phyloP scores from a whole-genome alignment of 129 eudicot genomes.

The Glebionis coronaria region DNA sequence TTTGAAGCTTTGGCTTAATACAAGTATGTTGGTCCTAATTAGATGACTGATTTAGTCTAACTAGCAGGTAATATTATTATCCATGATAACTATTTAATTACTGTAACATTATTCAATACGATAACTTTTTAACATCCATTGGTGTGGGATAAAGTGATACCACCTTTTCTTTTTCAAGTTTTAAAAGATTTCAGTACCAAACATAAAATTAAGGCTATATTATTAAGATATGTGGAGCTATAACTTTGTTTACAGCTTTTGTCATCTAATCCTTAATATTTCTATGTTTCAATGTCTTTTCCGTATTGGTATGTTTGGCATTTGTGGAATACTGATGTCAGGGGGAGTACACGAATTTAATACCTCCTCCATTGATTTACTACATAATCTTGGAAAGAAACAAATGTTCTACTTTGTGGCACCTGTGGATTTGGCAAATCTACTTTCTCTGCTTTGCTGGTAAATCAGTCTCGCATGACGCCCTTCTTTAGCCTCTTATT shows the following conservation, averaged over 20 bases:
- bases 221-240: neutral
- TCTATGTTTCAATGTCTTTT: neutral
- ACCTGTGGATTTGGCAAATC: slow-evolving; percentile 99
- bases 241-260: neutral
- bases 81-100: too few species aligned
- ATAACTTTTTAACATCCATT: neutral
- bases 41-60: slow-evolving; percentile 86
- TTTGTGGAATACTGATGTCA: neutral
- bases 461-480: slow-evolving; percentile 22
- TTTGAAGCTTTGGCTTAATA: slow-evolving; percentile 88
- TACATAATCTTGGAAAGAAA: slow-evolving; percentile 82
- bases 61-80: slow-evolving; percentile 67
- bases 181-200: neutral
- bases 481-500: slow-evolving; percentile 1
- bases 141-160: too few species aligned
- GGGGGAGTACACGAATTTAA: neutral
- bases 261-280: neutral
- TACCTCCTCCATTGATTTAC: neutral
- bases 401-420: slow-evolving; percentile 85
- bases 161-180: neutral
- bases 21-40: slow-evolving; percentile 91
- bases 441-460: slow-evolving; percentile 95
- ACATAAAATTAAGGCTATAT: slow-evolving; percentile 9
- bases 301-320: neutral
- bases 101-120: neutral